Percentiles rank a stretch among this genome's conserved stretches.
These are phyloP conservation scores for Daucus carota DNA, from an alignment of 129 eudicot genomes.

Conservation along the genomic window DH1_v3.0 NC_030387.2:31447501-31448000, in stretches of 20 bases:
- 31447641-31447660: neutral
- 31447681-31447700: neutral
- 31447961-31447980: neutral
- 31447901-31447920: conserved; percentile 37
- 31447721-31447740: no score
- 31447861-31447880: neutral
- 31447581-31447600: neutral
- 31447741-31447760: no score
- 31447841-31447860: neutral
- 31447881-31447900: neutral
- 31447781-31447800: no score
- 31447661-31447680: no score
- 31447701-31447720: no score
- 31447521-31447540: neutral
- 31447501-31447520: neutral
- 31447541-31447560: conserved; percentile 1
- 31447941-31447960: neutral
- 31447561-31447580: neutral
- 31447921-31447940: neutral
- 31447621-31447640: neutral
- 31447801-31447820: no score
- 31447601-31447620: neutral
- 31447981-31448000: conserved; percentile 4
- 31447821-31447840: no score
- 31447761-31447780: neutral